Conservation (phyloP, 805 yeast genomes). For the Saccharomyces mikatae region DNA sequence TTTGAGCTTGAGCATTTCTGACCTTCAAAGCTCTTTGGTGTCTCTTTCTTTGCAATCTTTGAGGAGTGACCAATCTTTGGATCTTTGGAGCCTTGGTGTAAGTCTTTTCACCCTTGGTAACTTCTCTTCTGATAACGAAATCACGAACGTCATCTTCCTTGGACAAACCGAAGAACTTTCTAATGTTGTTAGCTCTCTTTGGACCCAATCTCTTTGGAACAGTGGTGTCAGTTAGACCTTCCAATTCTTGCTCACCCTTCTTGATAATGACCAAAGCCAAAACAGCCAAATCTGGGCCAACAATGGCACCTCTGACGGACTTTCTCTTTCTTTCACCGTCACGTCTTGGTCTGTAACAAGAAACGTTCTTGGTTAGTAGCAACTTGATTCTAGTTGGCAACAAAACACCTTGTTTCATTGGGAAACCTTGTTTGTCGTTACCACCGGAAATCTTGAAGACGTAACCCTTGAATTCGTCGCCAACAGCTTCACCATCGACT, state of each 20-base stretch:
- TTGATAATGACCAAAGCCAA: constrained; percentile 87
- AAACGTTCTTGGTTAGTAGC: constrained; percentile 85
- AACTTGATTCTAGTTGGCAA: constrained; percentile 99
- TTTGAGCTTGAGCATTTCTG: constrained; percentile 95
- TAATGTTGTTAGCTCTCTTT: constrained; percentile 99
- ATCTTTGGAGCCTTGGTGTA: constrained; percentile 99
- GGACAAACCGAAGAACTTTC: constrained; percentile 92
- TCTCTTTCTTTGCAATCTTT: constrained; percentile 98
- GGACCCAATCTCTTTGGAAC: constrained; percentile 99
- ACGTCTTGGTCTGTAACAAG: constrained; percentile 99
- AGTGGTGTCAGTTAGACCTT: constrained; percentile 88
- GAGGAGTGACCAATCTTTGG: constrained; percentile 99
- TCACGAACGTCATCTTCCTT: constrained; percentile 46
- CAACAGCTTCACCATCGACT: constrained; percentile 96
- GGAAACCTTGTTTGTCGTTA: constrained; percentile 99
- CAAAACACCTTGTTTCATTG: constrained; percentile 99
- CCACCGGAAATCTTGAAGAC: constrained; percentile 98
- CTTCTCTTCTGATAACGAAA: constrained; percentile 97
- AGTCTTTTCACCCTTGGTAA: constrained; percentile 94
- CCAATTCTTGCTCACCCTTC: constrained; percentile 95
- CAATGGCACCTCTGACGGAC: constrained; percentile 99
- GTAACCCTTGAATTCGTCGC: constrained; percentile 99
- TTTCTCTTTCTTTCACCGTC: constrained; percentile 99
- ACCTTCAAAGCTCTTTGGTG: constrained; percentile 88
- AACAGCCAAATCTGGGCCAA: constrained; percentile 93